Base-by-base conservation (phyloP, 768 basidiomycete species). In the Russula griseocarnosa region DNA sequence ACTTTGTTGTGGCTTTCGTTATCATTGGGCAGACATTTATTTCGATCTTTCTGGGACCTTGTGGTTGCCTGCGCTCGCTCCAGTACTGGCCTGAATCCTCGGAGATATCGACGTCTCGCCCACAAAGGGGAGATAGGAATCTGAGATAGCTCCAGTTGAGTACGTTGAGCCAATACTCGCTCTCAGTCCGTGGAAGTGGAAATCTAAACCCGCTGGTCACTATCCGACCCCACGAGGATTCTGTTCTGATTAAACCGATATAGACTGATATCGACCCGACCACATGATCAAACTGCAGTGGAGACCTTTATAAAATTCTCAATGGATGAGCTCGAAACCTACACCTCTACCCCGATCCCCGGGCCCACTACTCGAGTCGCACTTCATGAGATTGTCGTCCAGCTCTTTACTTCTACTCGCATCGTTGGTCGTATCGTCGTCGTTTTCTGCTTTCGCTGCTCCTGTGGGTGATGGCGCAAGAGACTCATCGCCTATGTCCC, bases 1-100 rank as follows among this genome's bases (percentile, higher is more conserved):
- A 79, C 11, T 47, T 87, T 87, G 84, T 89, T 87, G 84, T 89
- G 87, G 70, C 73, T 87, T 63, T 73, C 88, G 55, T 86, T 86
- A 38, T 87, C 86, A 8, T 87, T 88, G 62, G 87, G 87, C 32
- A 74, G 76, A 2, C 75, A 83, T 5, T 73, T 85, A 44, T 74
- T 78, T 53, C 74, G 73, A 32, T 72, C 75, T n/a, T 65, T 84
- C 26, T 75, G 76, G 36, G 78, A 78, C 50, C 68, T 86, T 62
- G 63, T 74, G 34, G 68, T 79, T 26, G 72, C 82, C 56, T 79
- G 79, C 60, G 76, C 81, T 44, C 74, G 73, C 40, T 56, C 69
- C 68, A 40, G 63, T 67, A 40, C 60, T 60, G 40, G 57, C 60
- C 3, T 67, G 70, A 66, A 65, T 69, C n/a, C 66, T 70, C 70